phyloP scores from a whole-genome alignment of 208 protist genomes.

The Leishmania mexicana region DNA sequence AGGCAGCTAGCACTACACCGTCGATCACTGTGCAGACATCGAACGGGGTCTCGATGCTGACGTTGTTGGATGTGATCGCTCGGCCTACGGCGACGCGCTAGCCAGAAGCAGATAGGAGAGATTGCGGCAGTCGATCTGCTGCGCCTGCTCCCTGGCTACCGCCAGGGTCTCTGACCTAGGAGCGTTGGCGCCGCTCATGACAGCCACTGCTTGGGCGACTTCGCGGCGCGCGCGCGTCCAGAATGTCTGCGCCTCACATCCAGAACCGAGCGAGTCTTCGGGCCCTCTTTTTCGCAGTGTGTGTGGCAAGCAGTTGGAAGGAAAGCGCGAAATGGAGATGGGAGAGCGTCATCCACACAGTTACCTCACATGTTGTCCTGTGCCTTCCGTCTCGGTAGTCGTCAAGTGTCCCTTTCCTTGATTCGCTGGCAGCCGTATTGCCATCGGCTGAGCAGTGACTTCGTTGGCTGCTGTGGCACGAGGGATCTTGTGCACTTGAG shows the following conservation, averaged over 20 bases:
- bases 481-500: neutral
- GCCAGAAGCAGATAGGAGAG: neutral
- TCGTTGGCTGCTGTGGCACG: neutral
- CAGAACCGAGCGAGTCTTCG: neutral
- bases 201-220: neutral
- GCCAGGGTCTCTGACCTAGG: neutral
- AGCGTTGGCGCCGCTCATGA: neutral
- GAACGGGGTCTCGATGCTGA: neutral
- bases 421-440: neutral
- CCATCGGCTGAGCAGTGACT: neutral
- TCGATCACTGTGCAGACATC: neutral
- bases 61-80: neutral
- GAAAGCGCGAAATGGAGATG: no score
- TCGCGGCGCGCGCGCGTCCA: neutral
- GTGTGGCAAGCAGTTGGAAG: neutral
- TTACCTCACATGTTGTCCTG: neutral
- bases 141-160: neutral
- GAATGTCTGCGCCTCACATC: neutral
- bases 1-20: neutral
- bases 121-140: neutral
- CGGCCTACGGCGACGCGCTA: neutral
- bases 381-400: neutral
- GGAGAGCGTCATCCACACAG: neutral
- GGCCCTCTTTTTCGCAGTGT: neutral
- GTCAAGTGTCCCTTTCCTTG: neutral